Evolutionary conservation across 1,284 basidiomycete genomes (phyloP), one percentile per base, ranked within the genome.

Genomic region (Tilletia setariae): DNA sequence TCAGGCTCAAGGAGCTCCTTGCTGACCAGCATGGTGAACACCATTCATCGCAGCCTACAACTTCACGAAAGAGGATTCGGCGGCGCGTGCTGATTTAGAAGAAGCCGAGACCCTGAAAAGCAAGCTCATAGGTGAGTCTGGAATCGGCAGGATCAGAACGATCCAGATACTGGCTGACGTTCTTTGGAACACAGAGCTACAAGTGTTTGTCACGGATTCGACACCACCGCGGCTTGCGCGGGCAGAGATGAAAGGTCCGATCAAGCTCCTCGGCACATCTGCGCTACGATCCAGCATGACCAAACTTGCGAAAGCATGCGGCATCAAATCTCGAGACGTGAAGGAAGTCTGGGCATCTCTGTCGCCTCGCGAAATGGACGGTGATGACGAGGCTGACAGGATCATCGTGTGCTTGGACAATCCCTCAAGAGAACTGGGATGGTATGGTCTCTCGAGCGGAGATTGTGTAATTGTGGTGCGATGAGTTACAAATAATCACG

Each of bases 221-320:
- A 16, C 47, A 16, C 44, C 51, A 30, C 51, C 66, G 21, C 28
- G 13, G 15, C 66, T 59, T n/a, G 16, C 66, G 16, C 9, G 23
- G 25, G 49, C 44, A 21, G 47, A 61, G 42, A 8, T 53, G 19
- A 46, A 32, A 8, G 44, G 49, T 42, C 32, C n/a, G 4, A 46
- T 67, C 16, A 53, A 59, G 32, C n/a, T 67, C 8, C 66, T 67
- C 28, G n/a, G 44, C 19, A 59, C 47, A 13, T 21, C 51, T 13
- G 47, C 66, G 19, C 25, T 67, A 8, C 66, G 66, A 15, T 35
- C 53, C 25, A 42, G 49, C 32, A 53, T 47, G 53, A 25, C 42
- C 21, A 67, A 67, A 46, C 16, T 67, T 30, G 47, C 66, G 1
- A 67, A 67, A 46, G 51, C 51, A n/a, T 56, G 49, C 47, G 53